Percentiles rank a stretch among this genome's conserved stretches.
These are phyloP conservation scores for Aspergillus glaucus DNA, from an alignment of 2,329 filamentous ascomycete genomes.

Conservation along the genomic window DNA sequence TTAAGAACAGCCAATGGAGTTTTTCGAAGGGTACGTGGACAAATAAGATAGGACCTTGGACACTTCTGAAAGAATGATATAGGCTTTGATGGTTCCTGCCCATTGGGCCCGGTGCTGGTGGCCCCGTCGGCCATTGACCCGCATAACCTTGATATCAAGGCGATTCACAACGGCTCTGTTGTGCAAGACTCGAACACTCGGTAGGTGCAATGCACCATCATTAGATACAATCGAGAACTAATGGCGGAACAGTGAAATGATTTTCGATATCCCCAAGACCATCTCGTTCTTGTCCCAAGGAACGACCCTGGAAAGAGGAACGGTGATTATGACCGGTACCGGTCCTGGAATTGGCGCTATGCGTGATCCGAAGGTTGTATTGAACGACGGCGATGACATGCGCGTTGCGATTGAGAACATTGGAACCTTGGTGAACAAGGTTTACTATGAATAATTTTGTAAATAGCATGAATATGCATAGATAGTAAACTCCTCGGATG, in stretches of 20 bases:
- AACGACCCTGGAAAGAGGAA: slow-evolving; percentile 34
- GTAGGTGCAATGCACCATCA: slow-evolving; percentile 4
- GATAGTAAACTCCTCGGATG: not conserved
- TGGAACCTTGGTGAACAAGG: slow-evolving; percentile 33
- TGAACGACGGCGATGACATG: slow-evolving; percentile 35
- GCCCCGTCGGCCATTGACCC: slow-evolving; percentile 28
- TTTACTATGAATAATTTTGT: slow-evolving; percentile 29
- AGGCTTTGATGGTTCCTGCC: slow-evolving; percentile 30
- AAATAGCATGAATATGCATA: not conserved
- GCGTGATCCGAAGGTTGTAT: slow-evolving; percentile 34
- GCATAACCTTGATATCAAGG: slow-evolving; percentile 25
- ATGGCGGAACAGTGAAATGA: slow-evolving; percentile 25
- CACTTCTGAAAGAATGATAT: not conserved
- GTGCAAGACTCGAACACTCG: slow-evolving; percentile 33
- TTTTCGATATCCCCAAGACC: slow-evolving; percentile 33
- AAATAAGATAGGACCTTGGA: not conserved
- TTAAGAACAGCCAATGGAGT: slow-evolving; percentile 36
- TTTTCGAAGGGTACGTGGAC: slow-evolving; percentile 30
- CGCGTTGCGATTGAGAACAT: slow-evolving; percentile 33
- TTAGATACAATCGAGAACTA: not conserved
- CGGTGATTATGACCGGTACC: slow-evolving; percentile 38
- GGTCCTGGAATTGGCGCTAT: slow-evolving; percentile 39
- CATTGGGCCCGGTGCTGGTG: slow-evolving; percentile 34
- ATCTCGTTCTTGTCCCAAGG: slow-evolving; percentile 33
- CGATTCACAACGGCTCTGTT: slow-evolving; percentile 29